Evolutionary conservation across 306 rosid species (phyloP), one percentile per base, ranked within the genome.

Genomic region (Abrus precatorius): DNA sequence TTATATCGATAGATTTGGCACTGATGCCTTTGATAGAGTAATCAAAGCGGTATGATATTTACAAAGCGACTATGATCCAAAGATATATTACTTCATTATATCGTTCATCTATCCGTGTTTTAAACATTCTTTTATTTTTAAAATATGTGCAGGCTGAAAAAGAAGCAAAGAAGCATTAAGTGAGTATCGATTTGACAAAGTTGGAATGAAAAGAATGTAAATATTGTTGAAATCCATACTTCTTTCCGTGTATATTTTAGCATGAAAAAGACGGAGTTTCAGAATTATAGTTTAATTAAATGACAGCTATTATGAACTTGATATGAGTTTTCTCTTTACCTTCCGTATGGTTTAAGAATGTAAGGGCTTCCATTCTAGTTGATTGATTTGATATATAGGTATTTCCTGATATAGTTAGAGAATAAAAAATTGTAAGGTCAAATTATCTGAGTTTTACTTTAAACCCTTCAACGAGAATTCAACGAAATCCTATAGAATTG

Each of bases 11-110:
- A 59, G 76, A 63, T 75, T 86, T 76, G 99, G 97, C 34, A 45
- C 88, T 12, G 97, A 93, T 50, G 88, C 97, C 44, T 96, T 93
- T 28, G 95, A 96, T 7, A 84, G 86, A 76, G 91, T 90, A n/a
- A 71, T 93, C 73, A 91, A 73, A 88, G 94, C 87, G 41, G 97
- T 92, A 92, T 7, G 75, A 47, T 13, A 75, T 20, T 0, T 20
- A 20, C 44, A 14, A 52, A 47, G 38, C 8, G 47, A 68, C 41
- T 69, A 56, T 40, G 41, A 77, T 3, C 5, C 28, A n/a, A 5
- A 8, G 2, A 6, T 41, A 40, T 61, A 41, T 29, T 75, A 14
- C 55, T 57, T 29, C 57, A 13, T 41, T 7, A 7, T 55, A 53
- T 30, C 43, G 6, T 65, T 80, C n/a, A 9, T 44, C 29, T 73